phyloP scores from a whole-genome alignment of 352 stramenopile species.

The Hyaloperonospora brassicae region DNA sequence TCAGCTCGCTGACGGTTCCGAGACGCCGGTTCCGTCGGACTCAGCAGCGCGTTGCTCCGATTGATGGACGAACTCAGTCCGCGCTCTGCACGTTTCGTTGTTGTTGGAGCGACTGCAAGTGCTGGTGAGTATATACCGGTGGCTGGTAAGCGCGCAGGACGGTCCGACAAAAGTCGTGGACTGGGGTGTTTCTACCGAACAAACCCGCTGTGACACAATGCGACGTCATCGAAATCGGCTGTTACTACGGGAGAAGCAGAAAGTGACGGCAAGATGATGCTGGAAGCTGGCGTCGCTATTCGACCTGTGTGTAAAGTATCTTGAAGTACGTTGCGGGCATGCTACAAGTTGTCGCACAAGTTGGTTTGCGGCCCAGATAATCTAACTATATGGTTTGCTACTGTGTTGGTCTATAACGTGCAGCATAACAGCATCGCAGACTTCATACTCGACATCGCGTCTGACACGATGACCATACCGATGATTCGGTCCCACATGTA shows the following conservation, averaged over 20 bases:
- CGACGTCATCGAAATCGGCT: conserved; percentile 29
- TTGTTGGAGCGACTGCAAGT: conserved; percentile 42
- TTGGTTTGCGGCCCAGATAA: no score
- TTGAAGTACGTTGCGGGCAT: conserved; percentile 24
- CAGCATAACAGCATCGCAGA: conserved; percentile 76
- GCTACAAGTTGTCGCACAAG: no score
- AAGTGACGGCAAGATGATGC: no score
- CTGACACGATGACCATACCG: conserved; percentile 50
- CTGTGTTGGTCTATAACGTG: conserved; percentile 2
- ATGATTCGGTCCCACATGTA: conserved; percentile 48
- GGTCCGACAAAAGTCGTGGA: conserved; percentile 56
- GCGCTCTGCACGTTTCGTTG: conserved; percentile 25
- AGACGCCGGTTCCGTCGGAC: no score
- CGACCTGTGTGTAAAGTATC: conserved; percentile 58
- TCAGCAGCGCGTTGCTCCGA: conserved; percentile 55
- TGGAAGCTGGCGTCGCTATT: conserved; percentile 44
- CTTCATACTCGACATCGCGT: conserved; percentile 73
- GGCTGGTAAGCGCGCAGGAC: conserved; percentile 45
- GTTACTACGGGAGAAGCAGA: conserved; percentile 13
- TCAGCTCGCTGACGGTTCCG: conserved; percentile 22
- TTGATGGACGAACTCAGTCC: conserved; percentile 44
- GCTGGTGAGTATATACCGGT: conserved; percentile 29
- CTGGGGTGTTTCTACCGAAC: conserved; percentile 55
- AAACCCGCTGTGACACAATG: conserved; percentile 44
- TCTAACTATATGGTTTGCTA: conserved; percentile 6